Evolutionary conservation across 352 stramenopile genomes (phyloP), one percentile per base, ranked within the genome.

Genomic region (Globisporangium uncinulatum): DNA sequence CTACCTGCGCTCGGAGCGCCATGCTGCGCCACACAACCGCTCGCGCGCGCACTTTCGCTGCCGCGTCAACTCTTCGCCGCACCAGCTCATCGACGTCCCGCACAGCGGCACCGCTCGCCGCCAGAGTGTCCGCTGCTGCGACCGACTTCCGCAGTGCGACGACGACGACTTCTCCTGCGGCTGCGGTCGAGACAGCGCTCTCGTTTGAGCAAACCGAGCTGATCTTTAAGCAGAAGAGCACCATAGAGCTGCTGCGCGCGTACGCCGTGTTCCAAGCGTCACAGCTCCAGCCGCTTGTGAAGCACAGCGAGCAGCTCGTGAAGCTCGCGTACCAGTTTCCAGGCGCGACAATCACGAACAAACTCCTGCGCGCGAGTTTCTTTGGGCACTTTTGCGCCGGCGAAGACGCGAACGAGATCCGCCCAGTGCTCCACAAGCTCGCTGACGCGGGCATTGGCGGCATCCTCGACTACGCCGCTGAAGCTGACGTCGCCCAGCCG

Each of bases 371-470:
- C 44, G 52, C 76, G n/a, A 98, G 93, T 10, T 98, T 99, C 62
- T 99, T 99, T 71, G 76, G 79, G 20, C 96, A 99, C 57, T 99
- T 99, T 69, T 99, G 97, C 71, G 96, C 89, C 14, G 97, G 96
- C 19, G 78, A 98, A 54, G 68, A 95, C 55, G 77, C 85, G 50
- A 79, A 93, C 32, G 79, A 87, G 63, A 96, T 97, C 61, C 74
- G 82, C 11, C 86, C 87, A 11, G 76, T 87, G 34, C 78, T 97
- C 24, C 47, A 76, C 20, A 74, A 95, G 44, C 72, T 98, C 34
- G 61, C 85, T 31, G 50, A 78, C 20, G 79, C 83, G 2, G 90
- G 90, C 15, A 95, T 99, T 52, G 92, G 92, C 11, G 84, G 79
- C 36, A 99, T 99, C 59, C 71, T 99, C 10, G 97, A 99, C 71